These are phyloP conservation scores for Elongisporangium anandrum DNA, from an alignment of 352 stramenopile species.

Conservation along the genomic window DNA sequence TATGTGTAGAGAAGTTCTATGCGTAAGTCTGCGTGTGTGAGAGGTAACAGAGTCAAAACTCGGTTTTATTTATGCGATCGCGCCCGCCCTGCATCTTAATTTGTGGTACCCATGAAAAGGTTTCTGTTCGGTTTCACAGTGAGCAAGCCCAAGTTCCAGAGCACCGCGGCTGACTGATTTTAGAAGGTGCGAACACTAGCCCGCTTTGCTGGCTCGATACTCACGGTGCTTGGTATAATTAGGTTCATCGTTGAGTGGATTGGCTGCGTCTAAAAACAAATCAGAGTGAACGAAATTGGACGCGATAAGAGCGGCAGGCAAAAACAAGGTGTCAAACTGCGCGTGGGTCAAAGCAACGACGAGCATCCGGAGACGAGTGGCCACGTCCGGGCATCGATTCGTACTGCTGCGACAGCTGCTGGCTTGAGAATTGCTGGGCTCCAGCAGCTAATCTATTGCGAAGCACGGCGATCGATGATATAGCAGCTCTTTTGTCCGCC, in stretches of 20 bases:
- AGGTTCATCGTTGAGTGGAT: background rate
- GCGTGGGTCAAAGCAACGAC: background rate
- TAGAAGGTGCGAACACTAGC: background rate
- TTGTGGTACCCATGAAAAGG: background rate
- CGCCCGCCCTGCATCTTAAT: no score
- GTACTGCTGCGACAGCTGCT: background rate
- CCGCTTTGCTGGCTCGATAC: background rate
- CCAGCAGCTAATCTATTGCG: no score
- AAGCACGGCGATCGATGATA: background rate
- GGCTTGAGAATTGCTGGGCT: background rate
- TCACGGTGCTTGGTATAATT: background rate
- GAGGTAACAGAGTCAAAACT: background rate
- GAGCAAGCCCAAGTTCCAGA: background rate
- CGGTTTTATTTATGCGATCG: background rate
- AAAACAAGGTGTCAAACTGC: background rate
- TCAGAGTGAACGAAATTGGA: background rate
- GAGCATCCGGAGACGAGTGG: background rate
- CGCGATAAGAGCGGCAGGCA: background rate
- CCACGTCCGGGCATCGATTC: background rate
- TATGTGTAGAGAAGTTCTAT: background rate
- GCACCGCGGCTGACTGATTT: background rate
- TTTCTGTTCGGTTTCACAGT: background rate
- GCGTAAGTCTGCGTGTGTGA: background rate
- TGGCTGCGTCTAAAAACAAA: background rate
- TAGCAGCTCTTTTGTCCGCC: background rate